Conservation (phyloP, 1,284 basidiomycete genomes). For the Pseudozyma flocculosa region DNA sequence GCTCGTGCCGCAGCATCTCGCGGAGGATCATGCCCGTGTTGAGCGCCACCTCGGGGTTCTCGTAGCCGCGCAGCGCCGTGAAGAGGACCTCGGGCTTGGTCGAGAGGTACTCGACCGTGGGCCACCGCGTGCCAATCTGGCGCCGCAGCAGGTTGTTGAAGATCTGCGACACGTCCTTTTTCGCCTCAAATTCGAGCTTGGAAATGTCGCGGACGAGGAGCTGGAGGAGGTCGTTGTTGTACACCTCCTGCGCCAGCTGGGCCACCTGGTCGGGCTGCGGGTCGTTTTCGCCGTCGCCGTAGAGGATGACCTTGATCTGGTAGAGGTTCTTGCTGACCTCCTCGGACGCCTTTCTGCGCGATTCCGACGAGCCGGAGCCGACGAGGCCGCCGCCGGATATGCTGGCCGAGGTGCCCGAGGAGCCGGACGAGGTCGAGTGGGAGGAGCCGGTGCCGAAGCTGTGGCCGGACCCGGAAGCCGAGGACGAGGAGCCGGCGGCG, state of each 20-base stretch:
- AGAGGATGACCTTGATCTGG: conserved; percentile 81
- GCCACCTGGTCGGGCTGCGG: conserved; percentile 66
- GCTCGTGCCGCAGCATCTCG: conserved; percentile 94
- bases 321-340: conserved; percentile 85
- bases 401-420: conserved; percentile 7
- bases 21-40: conserved; percentile 98
- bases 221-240: conserved; percentile 82
- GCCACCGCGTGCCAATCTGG: conserved; percentile 87
- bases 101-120: conserved; percentile 90
- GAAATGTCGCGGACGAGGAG: conserved; percentile 77
- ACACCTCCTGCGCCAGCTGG: conserved; percentile 92
- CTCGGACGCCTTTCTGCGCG: conserved; percentile 69
- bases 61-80: conserved; percentile 74
- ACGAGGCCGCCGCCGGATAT: conserved; percentile 5
- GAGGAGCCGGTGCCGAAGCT: conserved; percentile 7
- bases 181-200: conserved; percentile 86
- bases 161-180: conserved; percentile 93
- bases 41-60: conserved; percentile 89
- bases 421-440: conserved; percentile 9
- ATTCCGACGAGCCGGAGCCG: conserved; percentile 10
- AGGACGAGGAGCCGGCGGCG: background rate
- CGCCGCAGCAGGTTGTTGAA: conserved; percentile 92
- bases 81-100: conserved; percentile 86
- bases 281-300: conserved; percentile 75
- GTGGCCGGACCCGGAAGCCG: conserved; percentile 17